A percentile compares a stretch with the other conserved stretches of the same genome.
These are phyloP conservation scores for Pythium coloratum DNA, from an alignment of 352 stramenopile genomes.

Conservation along the genomic window DNA sequence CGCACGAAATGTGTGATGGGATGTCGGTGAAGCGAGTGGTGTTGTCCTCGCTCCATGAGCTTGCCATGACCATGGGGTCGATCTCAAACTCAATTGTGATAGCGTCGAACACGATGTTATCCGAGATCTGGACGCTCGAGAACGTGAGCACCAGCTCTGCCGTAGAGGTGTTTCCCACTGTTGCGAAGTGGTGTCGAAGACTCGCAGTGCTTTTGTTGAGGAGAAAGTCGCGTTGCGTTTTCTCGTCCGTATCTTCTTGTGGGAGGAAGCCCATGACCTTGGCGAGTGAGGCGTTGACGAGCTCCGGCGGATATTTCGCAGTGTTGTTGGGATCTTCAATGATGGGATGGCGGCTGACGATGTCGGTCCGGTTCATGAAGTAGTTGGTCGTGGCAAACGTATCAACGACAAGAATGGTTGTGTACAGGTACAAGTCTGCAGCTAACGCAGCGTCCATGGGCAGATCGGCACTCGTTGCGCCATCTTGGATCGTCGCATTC, in stretches of 20 bases:
- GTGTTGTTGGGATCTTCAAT: no score
- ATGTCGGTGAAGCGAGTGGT: no score
- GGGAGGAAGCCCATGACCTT: background rate
- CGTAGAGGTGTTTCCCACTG: background rate
- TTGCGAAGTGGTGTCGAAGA: background rate
- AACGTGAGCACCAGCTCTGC: background rate
- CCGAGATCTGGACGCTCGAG: conserved; percentile 7
- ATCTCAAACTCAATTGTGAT: conserved; percentile 12
- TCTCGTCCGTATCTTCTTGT: background rate
- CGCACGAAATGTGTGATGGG: no score
- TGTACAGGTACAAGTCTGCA: conserved; percentile 6
- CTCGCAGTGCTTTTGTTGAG: background rate
- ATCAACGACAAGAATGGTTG: background rate
- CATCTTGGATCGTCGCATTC: background rate
- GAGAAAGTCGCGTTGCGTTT: background rate
- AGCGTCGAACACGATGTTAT: background rate
- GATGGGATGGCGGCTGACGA: no score
- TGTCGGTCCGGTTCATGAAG: background rate
- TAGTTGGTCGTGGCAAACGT: background rate
- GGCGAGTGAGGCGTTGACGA: no score
- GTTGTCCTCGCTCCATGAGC: no score
- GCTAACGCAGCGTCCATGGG: conserved; percentile 10
- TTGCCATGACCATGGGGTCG: no score
- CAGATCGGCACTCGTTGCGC: background rate
- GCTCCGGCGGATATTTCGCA: background rate